These are phyloP conservation scores for Phaffia australis DNA, from an alignment of 768 basidiomycete genomes.

Conservation along the genomic window DNA sequence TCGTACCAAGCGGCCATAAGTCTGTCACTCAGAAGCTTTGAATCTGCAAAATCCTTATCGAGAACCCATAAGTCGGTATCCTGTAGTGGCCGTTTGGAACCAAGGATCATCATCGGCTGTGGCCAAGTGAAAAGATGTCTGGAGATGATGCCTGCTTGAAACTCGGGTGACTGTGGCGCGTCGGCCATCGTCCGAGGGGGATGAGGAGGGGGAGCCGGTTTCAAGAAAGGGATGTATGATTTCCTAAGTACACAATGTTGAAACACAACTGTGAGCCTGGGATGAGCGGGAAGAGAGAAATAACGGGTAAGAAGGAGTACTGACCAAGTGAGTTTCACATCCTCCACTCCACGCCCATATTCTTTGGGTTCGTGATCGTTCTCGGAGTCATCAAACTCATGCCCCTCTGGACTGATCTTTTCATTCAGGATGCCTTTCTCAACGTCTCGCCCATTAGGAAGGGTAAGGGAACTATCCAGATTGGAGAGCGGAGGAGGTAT, in stretches of 20 bases:
- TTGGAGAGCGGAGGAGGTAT: no score
- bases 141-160: constrained; percentile 7
- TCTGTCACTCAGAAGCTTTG: constrained; percentile 3
- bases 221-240: constrained; percentile 17
- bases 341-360: neutral
- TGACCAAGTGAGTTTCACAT: constrained; percentile 1
- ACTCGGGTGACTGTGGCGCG: constrained; percentile 5
- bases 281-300: neutral
- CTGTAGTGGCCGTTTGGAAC: constrained; percentile 62
- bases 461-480: no score
- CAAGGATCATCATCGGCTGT: constrained; percentile 33
- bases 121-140: constrained; percentile 19
- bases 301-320: neutral
- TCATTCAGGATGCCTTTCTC: no score
- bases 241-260: neutral
- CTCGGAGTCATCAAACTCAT: no score
- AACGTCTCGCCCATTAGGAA: no score
- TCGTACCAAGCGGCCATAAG: constrained; percentile 5
- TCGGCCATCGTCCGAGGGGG: constrained; percentile 14
- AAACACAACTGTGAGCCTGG: neutral
- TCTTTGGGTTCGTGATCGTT: no score
- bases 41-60: constrained; percentile 27
- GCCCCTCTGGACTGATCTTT: no score
- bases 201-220: neutral
- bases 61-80: constrained; percentile 66